These are phyloP conservation scores for Tillandsia leiboldiana DNA, from an alignment of 176 grass and related monocot genomes.

Conservation along the genomic window DNA sequence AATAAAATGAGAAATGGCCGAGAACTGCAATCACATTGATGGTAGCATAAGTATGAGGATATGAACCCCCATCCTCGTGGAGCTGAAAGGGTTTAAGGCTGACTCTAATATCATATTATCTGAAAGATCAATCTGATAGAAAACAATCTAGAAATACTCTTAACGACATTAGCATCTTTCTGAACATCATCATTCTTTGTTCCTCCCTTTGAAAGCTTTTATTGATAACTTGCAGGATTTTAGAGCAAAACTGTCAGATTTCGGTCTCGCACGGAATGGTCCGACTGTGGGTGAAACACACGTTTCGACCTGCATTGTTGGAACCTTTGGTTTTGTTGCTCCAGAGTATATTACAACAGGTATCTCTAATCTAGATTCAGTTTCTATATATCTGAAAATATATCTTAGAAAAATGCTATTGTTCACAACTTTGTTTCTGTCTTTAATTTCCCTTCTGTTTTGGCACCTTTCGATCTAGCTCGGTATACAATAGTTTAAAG, in stretches of 20 bases:
- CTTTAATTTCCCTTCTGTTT: not conserved
- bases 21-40: too few species aligned
- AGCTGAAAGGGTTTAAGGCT: too few species aligned
- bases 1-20: too few species aligned
- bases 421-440: not conserved
- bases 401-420: not conserved
- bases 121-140: too few species aligned
- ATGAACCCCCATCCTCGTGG: too few species aligned
- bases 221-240: conserved; percentile 15
- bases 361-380: not conserved
- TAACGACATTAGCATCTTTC: not conserved
- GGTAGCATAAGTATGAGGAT: too few species aligned
- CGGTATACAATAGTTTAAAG: too few species aligned
- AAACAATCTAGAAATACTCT: not conserved
- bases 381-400: not conserved
- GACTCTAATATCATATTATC: too few species aligned
- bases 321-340: conserved; percentile 21
- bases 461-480: not conserved
- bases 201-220: not conserved
- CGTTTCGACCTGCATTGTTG: conserved; percentile 14
- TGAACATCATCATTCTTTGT: not conserved
- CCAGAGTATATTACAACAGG: conserved; percentile 22
- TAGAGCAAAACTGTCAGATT: conserved; percentile 26
- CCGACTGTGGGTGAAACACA: conserved; percentile 16
- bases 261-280: conserved; percentile 25